Evolutionary conservation across 306 rosid species (phyloP).

Genomic region (Castanea mollissima): DNA sequence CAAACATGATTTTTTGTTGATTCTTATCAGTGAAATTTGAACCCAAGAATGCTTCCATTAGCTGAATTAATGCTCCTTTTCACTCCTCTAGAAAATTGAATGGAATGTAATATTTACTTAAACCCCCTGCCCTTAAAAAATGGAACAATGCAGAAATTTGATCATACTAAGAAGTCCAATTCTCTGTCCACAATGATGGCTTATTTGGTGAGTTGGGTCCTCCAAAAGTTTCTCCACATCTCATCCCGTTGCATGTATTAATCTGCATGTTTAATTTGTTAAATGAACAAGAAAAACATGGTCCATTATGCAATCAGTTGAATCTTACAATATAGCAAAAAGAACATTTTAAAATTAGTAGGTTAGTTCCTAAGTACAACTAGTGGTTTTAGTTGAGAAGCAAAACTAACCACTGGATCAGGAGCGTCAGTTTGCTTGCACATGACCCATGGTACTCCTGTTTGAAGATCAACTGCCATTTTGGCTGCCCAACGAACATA

Average conservation of each 20-base stretch:
- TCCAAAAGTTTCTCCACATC: slow-evolving; percentile 62
- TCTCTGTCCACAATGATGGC: slow-evolving; percentile 77
- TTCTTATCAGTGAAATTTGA: no score
- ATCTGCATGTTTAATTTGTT: slow-evolving; percentile 37
- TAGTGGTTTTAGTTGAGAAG: neutral
- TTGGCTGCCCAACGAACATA: slow-evolving; percentile 74
- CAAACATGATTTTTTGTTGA: no score
- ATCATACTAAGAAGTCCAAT: slow-evolving; percentile 73
- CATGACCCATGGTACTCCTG: slow-evolving; percentile 77
- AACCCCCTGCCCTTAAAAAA: neutral
- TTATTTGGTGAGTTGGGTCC: slow-evolving; percentile 83
- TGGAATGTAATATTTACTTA: no score
- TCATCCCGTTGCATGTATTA: slow-evolving; percentile 79
- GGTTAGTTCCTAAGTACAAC: neutral
- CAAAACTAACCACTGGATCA: slow-evolving; percentile 59
- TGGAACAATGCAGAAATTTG: neutral
- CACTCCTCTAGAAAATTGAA: no score
- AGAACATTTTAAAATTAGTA: no score
- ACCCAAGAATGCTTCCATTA: no score
- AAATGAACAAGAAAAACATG: neutral
- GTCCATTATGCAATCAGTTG: neutral
- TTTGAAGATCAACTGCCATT: slow-evolving; percentile 65
- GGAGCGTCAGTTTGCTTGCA: slow-evolving; percentile 89
- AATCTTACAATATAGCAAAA: no score
- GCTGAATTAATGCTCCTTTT: no score